Percentiles rank a stretch among this genome's conserved stretches.
These are phyloP conservation scores for Petunia hybrid DNA, from an alignment of 305 asterid species.

Conservation along the genomic window DNA sequence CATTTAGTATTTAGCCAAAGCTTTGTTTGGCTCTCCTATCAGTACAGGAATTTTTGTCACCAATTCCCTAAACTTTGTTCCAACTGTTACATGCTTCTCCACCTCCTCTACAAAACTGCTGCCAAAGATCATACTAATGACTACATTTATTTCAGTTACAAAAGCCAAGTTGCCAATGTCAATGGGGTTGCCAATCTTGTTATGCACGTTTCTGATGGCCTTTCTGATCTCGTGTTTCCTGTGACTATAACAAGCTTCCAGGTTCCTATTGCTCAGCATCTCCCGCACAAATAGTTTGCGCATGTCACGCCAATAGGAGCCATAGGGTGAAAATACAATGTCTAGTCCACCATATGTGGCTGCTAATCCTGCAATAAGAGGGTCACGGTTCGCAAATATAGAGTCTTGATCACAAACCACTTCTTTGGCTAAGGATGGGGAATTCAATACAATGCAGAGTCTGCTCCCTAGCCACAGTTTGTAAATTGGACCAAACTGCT, in stretches of 20 bases:
- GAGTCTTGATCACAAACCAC: constrained; percentile 51
- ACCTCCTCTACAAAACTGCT: constrained; percentile 29
- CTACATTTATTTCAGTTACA: constrained; percentile 34
- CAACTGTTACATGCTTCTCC: constrained; percentile 26
- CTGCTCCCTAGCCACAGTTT: constrained; percentile 45
- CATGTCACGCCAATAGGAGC: constrained; percentile 47
- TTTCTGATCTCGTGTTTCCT: constrained; percentile 44
- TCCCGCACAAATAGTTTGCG: constrained; percentile 45
- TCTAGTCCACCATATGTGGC: constrained; percentile 39
- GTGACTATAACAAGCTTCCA: constrained; percentile 39
- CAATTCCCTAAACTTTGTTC: constrained; percentile 50
- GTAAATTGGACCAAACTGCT: constrained; percentile 50
- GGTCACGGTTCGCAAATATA: constrained; percentile 47
- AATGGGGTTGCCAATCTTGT: constrained; percentile 28
- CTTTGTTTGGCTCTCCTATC: constrained; percentile 56
- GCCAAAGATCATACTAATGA: constrained; percentile 61
- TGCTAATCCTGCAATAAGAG: constrained; percentile 25
- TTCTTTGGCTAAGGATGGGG: constrained; percentile 43
- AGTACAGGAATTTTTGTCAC: constrained; percentile 45
- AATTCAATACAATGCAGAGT: constrained; percentile 45
- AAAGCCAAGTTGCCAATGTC: constrained; percentile 40
- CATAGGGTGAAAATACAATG: constrained; percentile 43
- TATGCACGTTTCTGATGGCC: constrained; percentile 34
- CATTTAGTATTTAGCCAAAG: too few species aligned
- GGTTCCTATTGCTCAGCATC: constrained; percentile 45